These are phyloP conservation scores for Pulveroboletus sp. DNA, from an alignment of 768 basidiomycete genomes.

Conservation along the genomic window DNA sequence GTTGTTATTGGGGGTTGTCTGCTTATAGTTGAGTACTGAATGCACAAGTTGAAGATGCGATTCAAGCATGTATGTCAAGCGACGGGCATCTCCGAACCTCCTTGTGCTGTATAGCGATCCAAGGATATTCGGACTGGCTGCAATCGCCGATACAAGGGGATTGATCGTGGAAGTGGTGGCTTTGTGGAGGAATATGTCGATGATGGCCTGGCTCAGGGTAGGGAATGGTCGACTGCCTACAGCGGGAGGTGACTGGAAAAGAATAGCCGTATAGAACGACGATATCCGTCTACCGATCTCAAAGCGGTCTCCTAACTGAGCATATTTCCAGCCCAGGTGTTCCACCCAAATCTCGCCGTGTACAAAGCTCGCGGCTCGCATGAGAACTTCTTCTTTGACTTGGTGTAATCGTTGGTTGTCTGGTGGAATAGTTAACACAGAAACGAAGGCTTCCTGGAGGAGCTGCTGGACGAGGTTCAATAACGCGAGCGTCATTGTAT, in stretches of 20 bases:
- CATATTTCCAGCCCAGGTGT: conserved; percentile 82
- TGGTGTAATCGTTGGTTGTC: conserved; percentile 59
- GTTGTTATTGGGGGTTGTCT: conserved; percentile 37
- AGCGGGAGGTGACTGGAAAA: conserved; percentile 56
- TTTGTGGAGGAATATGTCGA: conserved; percentile 67
- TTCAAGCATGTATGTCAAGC: conserved; percentile 65
- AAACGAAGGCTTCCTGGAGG: conserved; percentile 65
- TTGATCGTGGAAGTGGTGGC: conserved; percentile 77
- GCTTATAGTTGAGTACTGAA: conserved; percentile 61
- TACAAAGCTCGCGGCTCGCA: conserved; percentile 72
- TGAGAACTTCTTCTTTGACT: conserved; percentile 79
- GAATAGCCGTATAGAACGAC: conserved; percentile 59
- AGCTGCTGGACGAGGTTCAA: conserved; percentile 73
- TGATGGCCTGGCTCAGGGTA: conserved; percentile 54
- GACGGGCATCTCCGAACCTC: conserved; percentile 63
- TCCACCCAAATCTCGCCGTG: conserved; percentile 88
- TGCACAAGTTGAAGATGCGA: conserved; percentile 60
- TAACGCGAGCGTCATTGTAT: conserved; percentile 79
- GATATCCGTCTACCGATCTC: conserved; percentile 71
- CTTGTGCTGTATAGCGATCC: conserved; percentile 56
- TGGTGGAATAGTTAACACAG: conserved; percentile 42
- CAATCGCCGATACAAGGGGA: conserved; percentile 70
- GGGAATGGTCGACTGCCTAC: conserved; percentile 55
- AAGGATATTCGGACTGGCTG: conserved; percentile 55
- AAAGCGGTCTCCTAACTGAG: conserved; percentile 74